phyloP scores from a whole-genome alignment of 345 rosid genomes.

The Boechera stricta region DNA sequence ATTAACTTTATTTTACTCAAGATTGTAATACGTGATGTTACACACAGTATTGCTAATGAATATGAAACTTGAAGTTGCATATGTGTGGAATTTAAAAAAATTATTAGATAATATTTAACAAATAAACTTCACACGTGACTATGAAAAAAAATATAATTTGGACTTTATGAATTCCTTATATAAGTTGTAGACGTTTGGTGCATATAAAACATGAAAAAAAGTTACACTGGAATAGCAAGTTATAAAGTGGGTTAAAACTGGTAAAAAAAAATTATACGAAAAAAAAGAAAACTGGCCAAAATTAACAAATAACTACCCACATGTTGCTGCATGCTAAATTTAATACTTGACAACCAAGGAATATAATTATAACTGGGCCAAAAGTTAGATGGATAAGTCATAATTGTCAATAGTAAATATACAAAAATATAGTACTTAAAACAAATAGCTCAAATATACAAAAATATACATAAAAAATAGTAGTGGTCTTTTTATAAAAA shows the following conservation, averaged over 20 bases:
- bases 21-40: not conserved
- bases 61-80: not conserved
- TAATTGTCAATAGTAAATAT: not conserved
- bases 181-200: not conserved
- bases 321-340: constrained; percentile 29
- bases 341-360: constrained; percentile 28
- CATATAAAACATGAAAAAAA: not conserved
- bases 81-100: not conserved
- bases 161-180: not conserved
- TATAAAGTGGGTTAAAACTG: too few species aligned
- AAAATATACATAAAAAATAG: not conserved
- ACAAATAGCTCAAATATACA: not conserved
- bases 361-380: not conserved
- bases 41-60: not conserved
- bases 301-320: not conserved
- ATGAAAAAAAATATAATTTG: not conserved
- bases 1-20: not conserved
- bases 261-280: too few species aligned
- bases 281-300: too few species aligned
- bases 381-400: constrained; percentile 30
- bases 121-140: not conserved
- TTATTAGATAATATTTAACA: too few species aligned
- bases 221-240: not conserved
- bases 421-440: not conserved
- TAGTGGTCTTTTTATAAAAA: not conserved